Percentiles rank a stretch among this genome's conserved stretches.
Evolutionary conservation across 352 stramenopile species (phyloP).

Genomic region (Phytophthora idaei): DNA sequence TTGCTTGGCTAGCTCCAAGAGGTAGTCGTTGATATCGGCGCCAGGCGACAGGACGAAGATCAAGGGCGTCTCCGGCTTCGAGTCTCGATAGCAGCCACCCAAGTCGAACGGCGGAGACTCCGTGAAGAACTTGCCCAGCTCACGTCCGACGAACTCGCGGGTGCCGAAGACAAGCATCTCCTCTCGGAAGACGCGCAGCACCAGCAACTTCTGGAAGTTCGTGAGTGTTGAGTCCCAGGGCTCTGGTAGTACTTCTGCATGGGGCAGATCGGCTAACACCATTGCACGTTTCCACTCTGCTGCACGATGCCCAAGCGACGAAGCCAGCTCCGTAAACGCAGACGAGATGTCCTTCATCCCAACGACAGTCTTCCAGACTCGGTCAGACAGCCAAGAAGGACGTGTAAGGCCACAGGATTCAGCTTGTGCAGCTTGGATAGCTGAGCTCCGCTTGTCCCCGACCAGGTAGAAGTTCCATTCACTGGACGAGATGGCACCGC

Average conservation of each 20-base stretch:
- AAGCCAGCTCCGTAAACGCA: constrained; percentile 51
- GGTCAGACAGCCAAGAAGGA: constrained; percentile 79
- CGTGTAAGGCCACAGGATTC: constrained; percentile 39
- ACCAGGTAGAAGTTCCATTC: constrained; percentile 93
- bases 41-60: constrained; percentile 95
- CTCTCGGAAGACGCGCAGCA: constrained; percentile 89
- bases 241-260: constrained; percentile 70
- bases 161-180: constrained; percentile 92
- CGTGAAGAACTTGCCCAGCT: constrained; percentile 87
- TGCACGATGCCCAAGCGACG: constrained; percentile 48
- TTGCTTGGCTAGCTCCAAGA: constrained; percentile 89
- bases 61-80: constrained; percentile 88
- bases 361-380: constrained; percentile 75
- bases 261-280: constrained; percentile 77
- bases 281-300: constrained; percentile 82
- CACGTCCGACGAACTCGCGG: constrained; percentile 79
- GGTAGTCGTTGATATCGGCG: constrained; percentile 94
- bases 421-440: constrained; percentile 44
- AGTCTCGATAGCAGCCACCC: constrained; percentile 91
- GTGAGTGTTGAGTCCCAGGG: constrained; percentile 76
- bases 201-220: constrained; percentile 90
- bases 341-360: constrained; percentile 72
- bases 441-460: constrained; percentile 79
- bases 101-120: constrained; percentile 94
- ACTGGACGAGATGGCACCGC: constrained; percentile 58